Conservation (phyloP, 1,284 basidiomycete species). For the Trichosporon ovoides region DNA sequence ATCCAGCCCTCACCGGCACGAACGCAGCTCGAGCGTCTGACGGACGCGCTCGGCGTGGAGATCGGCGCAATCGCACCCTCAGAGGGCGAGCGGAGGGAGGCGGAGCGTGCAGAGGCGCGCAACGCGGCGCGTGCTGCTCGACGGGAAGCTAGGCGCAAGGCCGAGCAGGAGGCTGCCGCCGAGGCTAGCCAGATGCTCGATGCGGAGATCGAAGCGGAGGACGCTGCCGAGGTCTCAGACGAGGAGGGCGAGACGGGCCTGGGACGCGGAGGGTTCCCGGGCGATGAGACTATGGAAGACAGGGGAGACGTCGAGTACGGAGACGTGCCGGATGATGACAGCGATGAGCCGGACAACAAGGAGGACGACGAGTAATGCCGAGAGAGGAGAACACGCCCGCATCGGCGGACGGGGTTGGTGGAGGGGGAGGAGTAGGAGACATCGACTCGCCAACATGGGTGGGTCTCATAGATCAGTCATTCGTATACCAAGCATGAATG, state of each 20-base stretch:
- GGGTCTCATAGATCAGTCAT: background rate
- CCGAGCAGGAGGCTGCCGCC: conserved; percentile 25
- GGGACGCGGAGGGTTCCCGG: conserved; percentile 25
- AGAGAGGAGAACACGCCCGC: too few relatives aligned
- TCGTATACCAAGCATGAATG: conserved; percentile 3
- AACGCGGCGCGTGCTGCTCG: conserved; percentile 20
- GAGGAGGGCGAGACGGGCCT: conserved; percentile 25
- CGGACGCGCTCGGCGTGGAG: conserved; percentile 46
- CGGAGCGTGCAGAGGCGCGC: conserved; percentile 26
- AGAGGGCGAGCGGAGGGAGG: conserved; percentile 36
- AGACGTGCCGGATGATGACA: conserved; percentile 30
- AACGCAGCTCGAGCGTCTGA: conserved; percentile 45
- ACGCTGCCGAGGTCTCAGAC: conserved; percentile 17
- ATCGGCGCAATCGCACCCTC: conserved; percentile 33
- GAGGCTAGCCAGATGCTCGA: conserved; percentile 16
- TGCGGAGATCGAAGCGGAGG: conserved; percentile 17
- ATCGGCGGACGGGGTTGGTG: too few relatives aligned
- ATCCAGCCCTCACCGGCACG: conserved; percentile 30
- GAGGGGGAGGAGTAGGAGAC: too few relatives aligned
- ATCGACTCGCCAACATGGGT: too few relatives aligned
- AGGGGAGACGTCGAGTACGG: conserved; percentile 39
- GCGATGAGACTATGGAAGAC: conserved; percentile 29
- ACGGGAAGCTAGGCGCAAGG: conserved; percentile 21
- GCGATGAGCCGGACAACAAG: conserved; percentile 41
- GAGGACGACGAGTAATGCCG: too few relatives aligned